Percentiles rank a stretch among this genome's conserved stretches.
These are phyloP conservation scores for Cerioporus squamosus DNA, from an alignment of 1,284 basidiomycete species.

Conservation along the genomic window DNA sequence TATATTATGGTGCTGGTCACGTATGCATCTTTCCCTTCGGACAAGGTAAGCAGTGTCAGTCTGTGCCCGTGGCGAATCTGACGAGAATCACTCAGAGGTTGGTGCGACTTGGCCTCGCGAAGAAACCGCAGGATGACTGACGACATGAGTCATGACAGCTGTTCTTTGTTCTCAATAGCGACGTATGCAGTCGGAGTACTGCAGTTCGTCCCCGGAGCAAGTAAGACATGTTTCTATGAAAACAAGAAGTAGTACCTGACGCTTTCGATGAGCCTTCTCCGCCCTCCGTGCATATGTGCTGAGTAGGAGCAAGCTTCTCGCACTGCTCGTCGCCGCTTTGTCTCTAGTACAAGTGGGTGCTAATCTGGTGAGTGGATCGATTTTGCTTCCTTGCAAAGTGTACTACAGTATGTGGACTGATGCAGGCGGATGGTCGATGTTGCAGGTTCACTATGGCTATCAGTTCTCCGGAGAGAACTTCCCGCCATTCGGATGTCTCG, in stretches of 20 bases:
- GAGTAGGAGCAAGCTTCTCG: neutral
- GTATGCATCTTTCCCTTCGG: neutral
- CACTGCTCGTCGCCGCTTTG: neutral
- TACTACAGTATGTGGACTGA: neutral
- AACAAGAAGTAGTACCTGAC: neutral
- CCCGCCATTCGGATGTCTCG: neutral
- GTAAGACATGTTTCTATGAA: neutral
- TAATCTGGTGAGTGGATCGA: neutral
- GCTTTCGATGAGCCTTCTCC: neutral
- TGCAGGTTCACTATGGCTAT: neutral
- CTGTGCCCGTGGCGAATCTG: neutral
- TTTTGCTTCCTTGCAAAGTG: too few relatives aligned
- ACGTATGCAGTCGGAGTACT: neutral
- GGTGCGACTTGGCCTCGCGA: too few relatives aligned
- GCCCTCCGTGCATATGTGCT: neutral
- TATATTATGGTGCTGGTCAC: too few relatives aligned
- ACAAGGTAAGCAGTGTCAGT: neutral
- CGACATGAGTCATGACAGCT: too few relatives aligned
- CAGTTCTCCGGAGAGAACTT: neutral
- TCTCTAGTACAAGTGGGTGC: neutral
- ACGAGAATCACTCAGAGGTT: neutral
- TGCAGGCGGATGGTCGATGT: neutral
- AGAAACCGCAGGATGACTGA: too few relatives aligned
- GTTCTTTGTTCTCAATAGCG: too few relatives aligned
- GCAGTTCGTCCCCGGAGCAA: neutral